Conservation (phyloP, 768 basidiomycete species). For the Podaxis sp. region DNA sequence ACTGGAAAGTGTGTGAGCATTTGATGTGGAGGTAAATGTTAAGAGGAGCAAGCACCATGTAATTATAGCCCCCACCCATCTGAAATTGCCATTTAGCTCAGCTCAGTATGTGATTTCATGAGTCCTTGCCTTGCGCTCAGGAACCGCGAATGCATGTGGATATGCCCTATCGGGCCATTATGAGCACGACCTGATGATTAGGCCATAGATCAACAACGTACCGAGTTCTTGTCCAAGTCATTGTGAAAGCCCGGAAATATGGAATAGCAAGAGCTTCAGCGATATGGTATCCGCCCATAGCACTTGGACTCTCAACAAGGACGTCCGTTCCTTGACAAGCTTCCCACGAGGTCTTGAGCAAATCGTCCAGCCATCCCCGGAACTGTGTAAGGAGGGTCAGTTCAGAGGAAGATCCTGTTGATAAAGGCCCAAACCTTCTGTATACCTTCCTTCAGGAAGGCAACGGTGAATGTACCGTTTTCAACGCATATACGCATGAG, state of each 20-base stretch:
- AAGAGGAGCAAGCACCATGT: slow-evolving; percentile 61
- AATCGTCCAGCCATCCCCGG: slow-evolving; percentile 96
- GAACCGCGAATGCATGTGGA: slow-evolving; percentile 97
- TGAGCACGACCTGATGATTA: slow-evolving; percentile 6
- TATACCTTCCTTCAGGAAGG: slow-evolving; percentile 89
- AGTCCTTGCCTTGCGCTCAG: slow-evolving; percentile 77
- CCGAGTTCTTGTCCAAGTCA: slow-evolving; percentile 97
- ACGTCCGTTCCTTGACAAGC: slow-evolving; percentile 95
- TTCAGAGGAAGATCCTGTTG: slow-evolving; percentile 1
- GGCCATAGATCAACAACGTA: slow-evolving; percentile 16
- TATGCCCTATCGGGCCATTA: slow-evolving; percentile 57
- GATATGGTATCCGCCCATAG: slow-evolving; percentile 97
- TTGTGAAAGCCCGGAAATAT: slow-evolving; percentile 94
- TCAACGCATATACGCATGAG: slow-evolving; percentile 97
- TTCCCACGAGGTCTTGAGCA: slow-evolving; percentile 92
- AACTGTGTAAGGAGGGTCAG: slow-evolving; percentile 48
- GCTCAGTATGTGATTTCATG: background rate
- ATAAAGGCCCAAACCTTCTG: slow-evolving; percentile 55
- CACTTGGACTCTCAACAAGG: slow-evolving; percentile 91
- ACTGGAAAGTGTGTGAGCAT: slow-evolving; percentile 34
- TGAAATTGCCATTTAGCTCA: slow-evolving; percentile 20
- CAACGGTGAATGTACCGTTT: slow-evolving; percentile 95
- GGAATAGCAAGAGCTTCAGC: slow-evolving; percentile 92
- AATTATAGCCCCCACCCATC: slow-evolving; percentile 98
- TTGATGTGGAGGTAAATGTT: background rate